Conservation (phyloP, 805 yeast genomes). For the Brettanomyces sp. region DNA sequence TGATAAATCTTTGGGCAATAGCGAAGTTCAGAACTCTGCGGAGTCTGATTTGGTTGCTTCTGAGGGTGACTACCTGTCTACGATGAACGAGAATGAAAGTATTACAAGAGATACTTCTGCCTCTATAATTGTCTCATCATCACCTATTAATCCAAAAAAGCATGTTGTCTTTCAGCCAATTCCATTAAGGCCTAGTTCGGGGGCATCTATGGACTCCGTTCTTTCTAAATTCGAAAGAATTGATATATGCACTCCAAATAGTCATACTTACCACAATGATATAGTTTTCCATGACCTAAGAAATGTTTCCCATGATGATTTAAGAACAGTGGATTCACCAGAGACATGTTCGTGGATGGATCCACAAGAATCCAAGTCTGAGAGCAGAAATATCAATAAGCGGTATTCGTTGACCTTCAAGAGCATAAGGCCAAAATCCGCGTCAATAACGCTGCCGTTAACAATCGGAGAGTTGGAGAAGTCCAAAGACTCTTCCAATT, state of each 20-base stretch:
- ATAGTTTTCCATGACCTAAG: no score
- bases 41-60: background rate
- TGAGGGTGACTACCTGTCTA: background rate
- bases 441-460: background rate
- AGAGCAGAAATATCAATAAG: constrained; percentile 10
- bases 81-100: no score
- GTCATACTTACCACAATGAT: no score
- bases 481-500: background rate
- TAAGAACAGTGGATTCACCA: no score
- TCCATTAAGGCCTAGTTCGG: constrained; percentile 15
- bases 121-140: no score
- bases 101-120: no score
- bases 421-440: background rate
- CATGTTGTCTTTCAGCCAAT: constrained; percentile 12
- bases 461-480: background rate
- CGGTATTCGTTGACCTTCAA: constrained; percentile 13
- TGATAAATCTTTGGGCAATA: background rate
- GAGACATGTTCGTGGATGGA: constrained; percentile 45
- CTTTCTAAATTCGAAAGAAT: constrained; percentile 17
- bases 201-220: constrained; percentile 18
- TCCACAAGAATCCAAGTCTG: constrained; percentile 20
- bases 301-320: no score
- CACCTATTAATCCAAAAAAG: no score
- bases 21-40: background rate
- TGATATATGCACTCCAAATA: constrained; percentile 2